Conservation (phyloP, 768 basidiomycete genomes). For the Amanita rimosa region DNA sequence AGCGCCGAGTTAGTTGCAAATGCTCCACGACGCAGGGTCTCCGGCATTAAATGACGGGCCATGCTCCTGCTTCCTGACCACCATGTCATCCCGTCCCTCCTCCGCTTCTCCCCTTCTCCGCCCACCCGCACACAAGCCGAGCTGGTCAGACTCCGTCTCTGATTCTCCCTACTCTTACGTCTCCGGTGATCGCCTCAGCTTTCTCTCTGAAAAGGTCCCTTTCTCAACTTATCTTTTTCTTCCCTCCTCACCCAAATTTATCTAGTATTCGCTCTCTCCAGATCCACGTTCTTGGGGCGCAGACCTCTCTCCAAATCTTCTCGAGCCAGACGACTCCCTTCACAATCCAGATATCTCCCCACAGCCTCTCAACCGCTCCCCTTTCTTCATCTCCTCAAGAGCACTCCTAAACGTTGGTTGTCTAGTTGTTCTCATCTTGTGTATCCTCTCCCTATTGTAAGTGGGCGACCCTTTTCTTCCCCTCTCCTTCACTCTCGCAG, state of each 20-base stretch:
- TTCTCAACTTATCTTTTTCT: neutral
- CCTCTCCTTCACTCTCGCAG: conserved; percentile 12
- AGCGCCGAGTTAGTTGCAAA: neutral
- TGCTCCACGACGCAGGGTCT: neutral
- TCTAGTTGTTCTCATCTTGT: conserved; percentile 38
- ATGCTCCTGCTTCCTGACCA: conserved; percentile 1
- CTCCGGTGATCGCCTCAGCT: conserved; percentile 26
- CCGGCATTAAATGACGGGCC: neutral
- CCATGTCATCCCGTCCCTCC: conserved; percentile 21
- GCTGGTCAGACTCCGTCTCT: conserved; percentile 23
- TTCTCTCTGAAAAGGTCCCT: conserved; percentile 34
- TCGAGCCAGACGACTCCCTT: conserved; percentile 62
- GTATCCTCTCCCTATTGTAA: conserved; percentile 49
- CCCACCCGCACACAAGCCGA: conserved; percentile 27
- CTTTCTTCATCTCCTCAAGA: conserved; percentile 40
- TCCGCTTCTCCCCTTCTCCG: conserved; percentile 20
- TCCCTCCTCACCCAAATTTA: neutral
- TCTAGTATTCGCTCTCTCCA: conserved; percentile 50
- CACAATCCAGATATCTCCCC: conserved; percentile 47
- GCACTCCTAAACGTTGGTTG: conserved; percentile 69
- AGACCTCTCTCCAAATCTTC: conserved; percentile 38
- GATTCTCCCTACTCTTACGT: conserved; percentile 31
- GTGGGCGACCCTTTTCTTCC: conserved; percentile 18
- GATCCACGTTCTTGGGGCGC: conserved; percentile 63
- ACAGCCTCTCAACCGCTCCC: conserved; percentile 19